Percentiles rank a stretch among this genome's conserved stretches.
phyloP scores from a whole-genome alignment of 768 basidiomycete genomes.

The Podaxis sp. region DNA sequence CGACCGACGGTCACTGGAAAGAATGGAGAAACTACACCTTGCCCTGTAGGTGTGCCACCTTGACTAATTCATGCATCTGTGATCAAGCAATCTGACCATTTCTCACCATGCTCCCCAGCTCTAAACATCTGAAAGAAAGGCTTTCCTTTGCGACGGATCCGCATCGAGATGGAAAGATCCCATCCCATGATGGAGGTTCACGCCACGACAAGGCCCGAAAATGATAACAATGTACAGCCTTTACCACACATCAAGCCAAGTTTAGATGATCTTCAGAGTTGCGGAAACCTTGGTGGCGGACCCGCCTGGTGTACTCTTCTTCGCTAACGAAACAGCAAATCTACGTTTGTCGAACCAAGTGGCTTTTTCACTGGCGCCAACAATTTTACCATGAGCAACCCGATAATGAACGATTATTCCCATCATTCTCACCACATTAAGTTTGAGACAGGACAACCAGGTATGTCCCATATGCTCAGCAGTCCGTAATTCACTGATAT shows the following conservation, averaged over 20 bases:
- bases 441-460: background rate
- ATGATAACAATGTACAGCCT: too few relatives aligned
- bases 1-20: background rate
- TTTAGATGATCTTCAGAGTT: too few relatives aligned
- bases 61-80: too few relatives aligned
- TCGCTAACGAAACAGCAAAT: background rate
- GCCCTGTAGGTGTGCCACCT: too few relatives aligned
- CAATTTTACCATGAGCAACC: background rate
- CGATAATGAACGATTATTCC: background rate
- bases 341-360: background rate
- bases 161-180: background rate
- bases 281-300: too few relatives aligned
- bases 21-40: too few relatives aligned
- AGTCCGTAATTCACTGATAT: background rate
- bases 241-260: too few relatives aligned
- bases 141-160: background rate
- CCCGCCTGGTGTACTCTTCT: too few relatives aligned
- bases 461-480: background rate
- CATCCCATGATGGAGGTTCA: too few relatives aligned
- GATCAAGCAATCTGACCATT: slow-evolving; percentile 12
- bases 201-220: too few relatives aligned
- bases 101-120: background rate
- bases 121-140: background rate
- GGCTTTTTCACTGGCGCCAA: background rate
- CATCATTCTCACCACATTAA: background rate